Percentiles rank a stretch among this genome's conserved stretches.
phyloP scores from a whole-genome alignment of 352 stramenopile species.

The Globisporangium canariense region DNA sequence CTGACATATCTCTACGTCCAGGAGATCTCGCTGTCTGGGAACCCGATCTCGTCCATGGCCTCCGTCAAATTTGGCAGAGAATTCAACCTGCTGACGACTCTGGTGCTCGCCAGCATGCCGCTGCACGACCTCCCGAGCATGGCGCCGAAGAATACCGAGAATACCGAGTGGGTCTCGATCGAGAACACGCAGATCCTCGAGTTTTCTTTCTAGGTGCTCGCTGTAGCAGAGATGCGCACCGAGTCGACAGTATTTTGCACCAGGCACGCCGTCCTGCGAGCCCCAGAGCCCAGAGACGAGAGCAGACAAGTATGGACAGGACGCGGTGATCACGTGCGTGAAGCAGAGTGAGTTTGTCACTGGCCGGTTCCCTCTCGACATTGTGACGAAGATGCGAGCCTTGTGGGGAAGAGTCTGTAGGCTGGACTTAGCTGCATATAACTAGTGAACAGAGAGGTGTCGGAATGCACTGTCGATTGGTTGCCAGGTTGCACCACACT shows the following conservation, averaged over 20 bases:
- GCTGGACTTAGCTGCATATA: neutral
- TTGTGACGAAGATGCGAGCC: neutral
- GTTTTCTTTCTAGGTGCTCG: neutral
- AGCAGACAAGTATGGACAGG: neutral
- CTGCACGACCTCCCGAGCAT: neutral
- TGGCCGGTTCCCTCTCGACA: neutral
- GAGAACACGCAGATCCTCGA: neutral
- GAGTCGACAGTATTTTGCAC: neutral
- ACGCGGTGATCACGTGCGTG: neutral
- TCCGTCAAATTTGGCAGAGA: neutral
- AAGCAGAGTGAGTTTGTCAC: neutral
- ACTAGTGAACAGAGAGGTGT: too few relatives aligned
- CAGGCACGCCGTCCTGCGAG: neutral
- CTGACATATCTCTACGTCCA: neutral
- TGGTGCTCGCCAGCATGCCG: neutral
- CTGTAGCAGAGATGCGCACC: neutral
- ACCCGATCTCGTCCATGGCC: neutral
- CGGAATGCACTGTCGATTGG: too few relatives aligned
- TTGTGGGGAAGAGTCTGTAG: neutral
- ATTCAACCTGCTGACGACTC: neutral
- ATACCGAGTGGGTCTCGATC: neutral
- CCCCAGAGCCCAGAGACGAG: neutral
- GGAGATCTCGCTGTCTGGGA: conserved; percentile 1
- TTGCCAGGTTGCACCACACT: too few relatives aligned
- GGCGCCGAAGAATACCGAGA: neutral